Base-by-base conservation (phyloP, 768 basidiomycete species). In the Termitomyces sp. region DNA sequence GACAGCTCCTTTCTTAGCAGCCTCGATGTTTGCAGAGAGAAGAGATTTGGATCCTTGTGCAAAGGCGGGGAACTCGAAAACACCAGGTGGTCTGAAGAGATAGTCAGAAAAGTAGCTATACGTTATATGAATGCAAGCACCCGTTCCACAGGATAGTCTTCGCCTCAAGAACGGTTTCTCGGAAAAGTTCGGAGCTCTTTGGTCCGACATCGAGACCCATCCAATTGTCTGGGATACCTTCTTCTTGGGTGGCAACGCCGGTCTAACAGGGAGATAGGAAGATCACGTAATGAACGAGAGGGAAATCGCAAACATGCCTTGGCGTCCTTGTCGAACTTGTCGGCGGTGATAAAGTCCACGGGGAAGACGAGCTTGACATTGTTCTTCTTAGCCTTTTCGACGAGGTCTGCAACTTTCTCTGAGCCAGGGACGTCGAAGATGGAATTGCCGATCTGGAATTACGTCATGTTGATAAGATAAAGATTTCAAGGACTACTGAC, bases 131-230 rank as follows among this genome's bases (percentile, higher is more conserved):
- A 8, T 27, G 36, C 13, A 72, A 80, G 68, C 62, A 88, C 91
- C 91, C 91, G 64, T 94, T 94, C 96, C 96, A 99, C 53, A 99
- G 85, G 68, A 98, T 93, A 39, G 96, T 99, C 82, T 92, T 97
- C 52, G 93, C 79, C 66, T 90, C 85, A 53, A 90, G 70, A 53
- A 99, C 95, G 10, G 94, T 85, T 59, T 84, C 64, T 42, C 79
- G 81, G 79, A 88, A 99, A 55, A 91, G 75, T 66, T 92, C 81
- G 32, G 83, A 84, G 62, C 88, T 94, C 77, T 94, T 82, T 16
- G 83, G 85, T 57, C 96, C 96, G 47, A 81, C 89, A 73, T 99
- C 96, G 46, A 99, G 88, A 67, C 96, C 96, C 88, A 94, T 85
- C 91, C 92, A 94, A 37, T 85, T 90, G 34, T 90, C 88, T 4